phyloP scores from a whole-genome alignment of 2,329 filamentous ascomycete genomes.

The Penicillium sp. region DNA sequence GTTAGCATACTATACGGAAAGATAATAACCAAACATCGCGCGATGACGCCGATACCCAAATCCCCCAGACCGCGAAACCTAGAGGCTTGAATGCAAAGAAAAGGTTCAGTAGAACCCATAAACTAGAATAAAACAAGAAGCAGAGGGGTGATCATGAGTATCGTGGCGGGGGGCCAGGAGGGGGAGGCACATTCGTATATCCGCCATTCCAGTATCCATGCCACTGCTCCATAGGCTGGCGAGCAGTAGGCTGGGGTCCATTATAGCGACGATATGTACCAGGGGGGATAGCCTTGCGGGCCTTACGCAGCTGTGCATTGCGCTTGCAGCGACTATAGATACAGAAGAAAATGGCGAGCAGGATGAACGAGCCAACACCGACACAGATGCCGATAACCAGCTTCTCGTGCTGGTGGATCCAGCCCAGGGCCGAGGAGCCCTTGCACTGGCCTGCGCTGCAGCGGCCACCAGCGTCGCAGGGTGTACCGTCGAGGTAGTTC shows the following conservation, averaged over 20 bases:
- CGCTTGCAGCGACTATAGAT: constrained; percentile 49
- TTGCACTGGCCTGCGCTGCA: constrained; percentile 71
- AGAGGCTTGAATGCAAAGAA: neutral
- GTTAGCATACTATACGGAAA: neutral
- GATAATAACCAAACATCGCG: neutral
- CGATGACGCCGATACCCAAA: constrained; percentile 3
- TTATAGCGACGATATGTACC: constrained; percentile 7
- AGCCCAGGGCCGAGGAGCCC: constrained; percentile 61
- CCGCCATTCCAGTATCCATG: constrained; percentile 15
- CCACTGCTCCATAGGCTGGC: constrained; percentile 19
- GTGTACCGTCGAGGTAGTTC: constrained; percentile 87
- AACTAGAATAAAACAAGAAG: constrained; percentile 4
- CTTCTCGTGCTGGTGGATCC: constrained; percentile 66
- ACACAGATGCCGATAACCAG: constrained; percentile 72
- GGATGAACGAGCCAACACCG: constrained; percentile 62
- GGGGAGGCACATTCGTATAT: constrained; percentile 22
- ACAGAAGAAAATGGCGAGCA: constrained; percentile 62
- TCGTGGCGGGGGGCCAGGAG: constrained; percentile 13
- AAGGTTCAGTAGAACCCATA: neutral
- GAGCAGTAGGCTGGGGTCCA: constrained; percentile 7
- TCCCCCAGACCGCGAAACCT: neutral
- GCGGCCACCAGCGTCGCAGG: constrained; percentile 67
- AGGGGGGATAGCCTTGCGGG: constrained; percentile 7
- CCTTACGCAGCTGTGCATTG: constrained; percentile 22
- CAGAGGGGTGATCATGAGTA: constrained; percentile 20